Base-by-base conservation (phyloP, 306 rosid genomes). In the Castanospermum australe region DNA sequence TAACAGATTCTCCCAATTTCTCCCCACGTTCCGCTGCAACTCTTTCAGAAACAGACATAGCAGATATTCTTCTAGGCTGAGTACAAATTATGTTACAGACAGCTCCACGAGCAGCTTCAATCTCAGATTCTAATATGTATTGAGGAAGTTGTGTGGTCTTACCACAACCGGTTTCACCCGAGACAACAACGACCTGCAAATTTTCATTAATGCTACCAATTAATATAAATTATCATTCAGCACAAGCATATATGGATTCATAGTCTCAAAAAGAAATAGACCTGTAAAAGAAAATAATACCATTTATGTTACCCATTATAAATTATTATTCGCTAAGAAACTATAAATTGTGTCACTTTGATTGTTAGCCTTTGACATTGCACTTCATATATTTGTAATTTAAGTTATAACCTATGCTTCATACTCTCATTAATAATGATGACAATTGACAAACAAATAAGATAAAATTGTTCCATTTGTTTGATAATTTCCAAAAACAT, bases 141-240 rank as follows among this genome's bases (percentile, higher is more conserved):
- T 96, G 99, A 62, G 99, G 97, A 89, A 96, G 89, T 84, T 96
- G 99, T 21, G 99, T 96, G 75, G 99, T 96, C 90, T 96, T 96
- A 62, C 99, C 98, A 73, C 99, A 96, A 71, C 99, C 98, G 79
- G 99, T 96, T 90, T 96, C 91, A 84, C 99, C 99, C 12, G 99
- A 96, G 62, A 96, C 81, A 70, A 91, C 86, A 80, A 87, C 59
- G 59, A 93, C 97, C 98, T 93, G 89, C 84, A 77, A 21, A 73
- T 85, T 75, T 70, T 61, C 86, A 74, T 77, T 51, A 51, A 39
- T 17, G 33, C 61, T 45, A 59, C 24, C 24, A 51, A 73, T 82
- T 63, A 82, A 69, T 70, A 47, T 54, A 79, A 47, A 83, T 54
- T 51, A 76, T 59, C 62, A 21, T 42, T 79, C 48, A 65, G 78